Base-by-base conservation (phyloP, 805 yeast species). In the Pichia heedii region DNA sequence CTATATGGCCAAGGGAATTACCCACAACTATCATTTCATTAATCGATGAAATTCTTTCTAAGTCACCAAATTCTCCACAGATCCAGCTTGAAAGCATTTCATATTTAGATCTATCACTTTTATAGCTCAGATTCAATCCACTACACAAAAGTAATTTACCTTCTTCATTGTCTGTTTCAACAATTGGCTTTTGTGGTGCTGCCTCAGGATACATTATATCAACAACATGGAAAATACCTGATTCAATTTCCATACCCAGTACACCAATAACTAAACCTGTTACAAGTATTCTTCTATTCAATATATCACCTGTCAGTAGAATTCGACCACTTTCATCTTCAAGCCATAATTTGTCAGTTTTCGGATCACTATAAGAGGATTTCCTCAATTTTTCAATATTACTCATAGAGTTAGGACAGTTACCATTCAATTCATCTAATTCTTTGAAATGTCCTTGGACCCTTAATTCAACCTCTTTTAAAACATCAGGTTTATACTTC, bases 291-390 rank as follows among this genome's bases (percentile, higher is more conserved):
- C 75, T 68, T 40, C 68, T 66, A 36, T 84, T 70, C 27, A 80
- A 61, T 16, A 73, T 71, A 22, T 87, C 89, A 37, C 76, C 76
- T 39, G 76, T 79, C 20, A 93, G 63, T 27, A 77, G 60, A 7
- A 95, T 81, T 40, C 98, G 69, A 3, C 98, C 98, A 43, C 88
- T 79, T 55, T 88, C 96, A 62, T 93, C 98, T 60, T 93, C 97
- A 30, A 93, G 59, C 81, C 80, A 77, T 22, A 84, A 56, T 50
- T 71, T 74, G 55, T 81, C 85, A 15, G 74, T 60, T 26, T 65
- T 71, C 0, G 77, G 73, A 50, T 77, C 82, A 9, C 71, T 65
- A 47, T 81, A 82, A 24, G 77, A 60, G 7, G 66, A 54, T 41
- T 61, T 44, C 57, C 69, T 56, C 43, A 60, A 45, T 38, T 56